A percentile compares a stretch with the other conserved stretches of the same genome.
These are phyloP conservation scores for Rhypophila decipiens DNA, from an alignment of 495 filamentous ascomycete species.

Conservation along the genomic window DNA sequence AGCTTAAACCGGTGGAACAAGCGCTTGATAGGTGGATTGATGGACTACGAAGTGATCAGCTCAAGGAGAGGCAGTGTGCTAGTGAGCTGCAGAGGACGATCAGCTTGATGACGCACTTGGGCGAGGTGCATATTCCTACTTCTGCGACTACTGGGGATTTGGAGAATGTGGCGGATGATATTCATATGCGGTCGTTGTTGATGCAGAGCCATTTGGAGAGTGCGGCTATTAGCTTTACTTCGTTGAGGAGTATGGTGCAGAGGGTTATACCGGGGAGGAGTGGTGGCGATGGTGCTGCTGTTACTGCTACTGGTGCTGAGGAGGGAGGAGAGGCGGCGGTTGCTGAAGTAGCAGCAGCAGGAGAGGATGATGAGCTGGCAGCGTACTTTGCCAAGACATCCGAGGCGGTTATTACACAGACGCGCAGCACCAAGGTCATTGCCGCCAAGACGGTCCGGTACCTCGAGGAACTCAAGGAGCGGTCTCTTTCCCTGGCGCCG, in stretches of 20 bases:
- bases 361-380: conserved; percentile 57
- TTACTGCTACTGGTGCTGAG: too few relatives aligned
- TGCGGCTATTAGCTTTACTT: conserved; percentile 59
- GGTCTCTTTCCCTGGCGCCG: conserved; percentile 67
- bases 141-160: too few relatives aligned
- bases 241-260: conserved; percentile 58
- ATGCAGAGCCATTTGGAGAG: conserved; percentile 82
- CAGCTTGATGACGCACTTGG: conserved; percentile 77
- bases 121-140: conserved; percentile 67
- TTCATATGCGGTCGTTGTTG: conserved; percentile 62
- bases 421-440: conserved; percentile 78
- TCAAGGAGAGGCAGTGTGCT: conserved; percentile 77
- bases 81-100: conserved; percentile 76
- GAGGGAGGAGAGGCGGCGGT: too few relatives aligned
- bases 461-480: conserved; percentile 68
- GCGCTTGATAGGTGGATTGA: conserved; percentile 89
- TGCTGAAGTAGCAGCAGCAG: too few relatives aligned
- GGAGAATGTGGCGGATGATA: conserved; percentile 71
- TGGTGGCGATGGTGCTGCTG: too few relatives aligned
- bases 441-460: conserved; percentile 71
- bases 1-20: conserved; percentile 88
- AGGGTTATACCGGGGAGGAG: conserved; percentile 53
- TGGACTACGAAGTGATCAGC: conserved; percentile 69
- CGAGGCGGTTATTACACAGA: conserved; percentile 65
- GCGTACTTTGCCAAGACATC: conserved; percentile 62